Percentiles rank a stretch among this genome's conserved stretches.
Evolutionary conservation across 2,329 filamentous ascomycete genomes (phyloP).

Genomic region (Fusarium oxysporum): DNA sequence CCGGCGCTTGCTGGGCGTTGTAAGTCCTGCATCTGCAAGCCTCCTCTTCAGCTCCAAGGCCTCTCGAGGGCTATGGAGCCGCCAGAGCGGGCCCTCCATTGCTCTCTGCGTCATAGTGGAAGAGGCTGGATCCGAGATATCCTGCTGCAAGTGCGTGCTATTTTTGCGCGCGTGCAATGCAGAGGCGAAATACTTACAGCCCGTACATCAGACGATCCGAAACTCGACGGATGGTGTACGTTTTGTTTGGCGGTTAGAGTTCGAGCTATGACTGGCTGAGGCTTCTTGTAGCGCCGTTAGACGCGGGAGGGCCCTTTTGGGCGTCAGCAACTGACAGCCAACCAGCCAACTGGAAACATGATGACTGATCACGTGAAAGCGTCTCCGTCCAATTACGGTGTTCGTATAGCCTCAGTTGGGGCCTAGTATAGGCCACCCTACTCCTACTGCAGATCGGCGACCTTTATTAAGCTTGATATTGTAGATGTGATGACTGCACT

Average conservation of each 20-base stretch:
- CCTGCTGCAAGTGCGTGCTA: slow-evolving; percentile 29
- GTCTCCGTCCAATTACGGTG: slow-evolving; percentile 22
- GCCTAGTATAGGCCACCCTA: slow-evolving; percentile 10
- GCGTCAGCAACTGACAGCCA: slow-evolving; percentile 31
- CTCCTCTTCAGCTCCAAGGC: slow-evolving; percentile 34
- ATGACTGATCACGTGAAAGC: slow-evolving; percentile 19
- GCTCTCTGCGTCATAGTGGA: slow-evolving; percentile 28
- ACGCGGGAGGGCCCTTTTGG: slow-evolving; percentile 27
- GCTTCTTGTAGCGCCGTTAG: slow-evolving; percentile 33
- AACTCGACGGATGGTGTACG: slow-evolving; percentile 25
- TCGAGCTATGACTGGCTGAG: slow-evolving; percentile 40
- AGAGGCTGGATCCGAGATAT: slow-evolving; percentile 13
- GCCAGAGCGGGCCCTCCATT: slow-evolving; percentile 30
- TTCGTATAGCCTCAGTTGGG: slow-evolving; percentile 29
- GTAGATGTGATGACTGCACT: slow-evolving; percentile 18
- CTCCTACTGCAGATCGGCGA: slow-evolving; percentile 20
- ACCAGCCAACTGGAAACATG: slow-evolving; percentile 25
- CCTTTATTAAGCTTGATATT: slow-evolving; percentile 16
- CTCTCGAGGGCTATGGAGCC: slow-evolving; percentile 23
- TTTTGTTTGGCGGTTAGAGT: slow-evolving; percentile 42
- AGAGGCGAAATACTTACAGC: not conserved
- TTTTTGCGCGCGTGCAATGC: slow-evolving; percentile 20
- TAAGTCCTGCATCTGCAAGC: slow-evolving; percentile 38
- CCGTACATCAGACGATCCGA: slow-evolving; percentile 19
- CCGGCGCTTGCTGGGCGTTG: slow-evolving; percentile 38